phyloP scores from a whole-genome alignment of 176 grass and related monocot genomes.

The Raddia distichophylla region DNA sequence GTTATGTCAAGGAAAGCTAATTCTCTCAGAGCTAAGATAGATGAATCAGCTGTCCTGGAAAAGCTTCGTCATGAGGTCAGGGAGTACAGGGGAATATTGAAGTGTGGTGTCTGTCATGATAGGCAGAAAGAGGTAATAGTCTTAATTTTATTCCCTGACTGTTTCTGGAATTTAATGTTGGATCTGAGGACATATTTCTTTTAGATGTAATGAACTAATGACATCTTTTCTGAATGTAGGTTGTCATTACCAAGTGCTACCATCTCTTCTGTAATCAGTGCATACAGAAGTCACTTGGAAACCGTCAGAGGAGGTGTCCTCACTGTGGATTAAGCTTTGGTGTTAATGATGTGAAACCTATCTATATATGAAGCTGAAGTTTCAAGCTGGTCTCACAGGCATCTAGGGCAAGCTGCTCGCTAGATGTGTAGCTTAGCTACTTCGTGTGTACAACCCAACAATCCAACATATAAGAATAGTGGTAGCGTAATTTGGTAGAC shows the following conservation, averaged over 20 bases:
- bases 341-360: constrained; percentile 86
- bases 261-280: constrained; percentile 90
- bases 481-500: constrained; percentile 15
- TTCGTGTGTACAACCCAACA: constrained; percentile 42
- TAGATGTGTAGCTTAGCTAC: constrained; percentile 31
- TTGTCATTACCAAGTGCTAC: constrained; percentile 93
- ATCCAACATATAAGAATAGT: constrained; percentile 25
- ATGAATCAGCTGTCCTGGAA: constrained; percentile 63
- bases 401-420: constrained; percentile 4
- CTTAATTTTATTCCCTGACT: constrained; percentile 11
- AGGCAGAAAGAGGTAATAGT: constrained; percentile 78
- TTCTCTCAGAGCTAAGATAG: constrained; percentile 62
- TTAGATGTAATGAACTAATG: constrained; percentile 12
- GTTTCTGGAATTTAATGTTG: not conserved
- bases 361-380: constrained; percentile 68
- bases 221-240: constrained; percentile 44
- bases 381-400: not conserved
- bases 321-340: constrained; percentile 71
- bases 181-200: not conserved
- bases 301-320: constrained; percentile 70
- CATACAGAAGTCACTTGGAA: constrained; percentile 70
- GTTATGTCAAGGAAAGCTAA: constrained; percentile 68
- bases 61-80: constrained; percentile 71
- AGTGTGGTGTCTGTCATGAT: constrained; percentile 79
- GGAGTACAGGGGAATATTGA: constrained; percentile 86